These are phyloP conservation scores for Xylaria sp. DNA, from an alignment of 2,329 filamentous ascomycete species.

Conservation along the genomic window DNA sequence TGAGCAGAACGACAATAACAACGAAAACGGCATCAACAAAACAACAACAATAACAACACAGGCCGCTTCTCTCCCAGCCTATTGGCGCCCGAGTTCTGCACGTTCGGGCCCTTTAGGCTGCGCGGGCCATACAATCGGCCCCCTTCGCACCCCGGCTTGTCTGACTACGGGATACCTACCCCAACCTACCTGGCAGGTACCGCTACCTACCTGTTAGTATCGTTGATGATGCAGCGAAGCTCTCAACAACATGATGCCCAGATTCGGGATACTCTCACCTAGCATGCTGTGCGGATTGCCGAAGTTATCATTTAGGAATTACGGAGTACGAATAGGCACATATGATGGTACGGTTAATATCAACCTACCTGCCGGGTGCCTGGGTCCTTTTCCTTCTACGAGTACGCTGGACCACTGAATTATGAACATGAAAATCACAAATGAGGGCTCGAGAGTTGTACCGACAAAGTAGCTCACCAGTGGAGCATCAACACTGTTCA, in stretches of 20 bases:
- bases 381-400: neutral
- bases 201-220: neutral
- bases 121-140: conserved; percentile 16
- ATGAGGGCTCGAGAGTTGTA: neutral
- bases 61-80: conserved; percentile 5
- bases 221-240: neutral
- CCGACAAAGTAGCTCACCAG: neutral
- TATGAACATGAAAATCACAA: neutral
- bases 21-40: conserved; percentile 4
- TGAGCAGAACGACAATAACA: conserved; percentile 26
- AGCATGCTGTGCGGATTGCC: neutral
- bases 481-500: neutral
- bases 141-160: conserved; percentile 15
- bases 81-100: conserved; percentile 5
- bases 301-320: neutral
- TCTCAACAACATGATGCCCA: conserved; percentile 7
- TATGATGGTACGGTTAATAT: too few relatives aligned
- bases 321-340: neutral
- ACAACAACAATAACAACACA: conserved; percentile 23
- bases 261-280: neutral
- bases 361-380: too few relatives aligned
- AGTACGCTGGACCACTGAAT: neutral
- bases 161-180: conserved; percentile 12
- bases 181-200: neutral
- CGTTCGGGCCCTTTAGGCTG: conserved; percentile 3